These are phyloP conservation scores for Albophoma yamanashiensis DNA, from an alignment of 2,329 filamentous ascomycete genomes.

Conservation along the genomic window DNA sequence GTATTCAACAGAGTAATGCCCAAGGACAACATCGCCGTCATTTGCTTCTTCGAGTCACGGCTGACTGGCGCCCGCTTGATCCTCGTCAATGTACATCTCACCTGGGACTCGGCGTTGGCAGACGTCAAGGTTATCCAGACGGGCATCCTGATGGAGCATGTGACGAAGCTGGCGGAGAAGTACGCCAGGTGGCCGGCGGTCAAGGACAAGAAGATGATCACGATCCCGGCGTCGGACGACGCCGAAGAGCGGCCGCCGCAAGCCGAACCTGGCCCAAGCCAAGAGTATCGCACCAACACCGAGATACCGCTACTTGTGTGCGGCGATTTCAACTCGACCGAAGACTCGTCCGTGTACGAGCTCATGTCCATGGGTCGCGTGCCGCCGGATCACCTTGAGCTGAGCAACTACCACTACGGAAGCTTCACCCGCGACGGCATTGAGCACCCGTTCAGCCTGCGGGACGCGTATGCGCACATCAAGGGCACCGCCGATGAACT, in stretches of 20 bases:
- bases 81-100: slow-evolving; percentile 86
- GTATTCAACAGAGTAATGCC: slow-evolving; percentile 99
- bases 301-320: slow-evolving; percentile 88
- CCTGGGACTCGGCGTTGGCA: slow-evolving; percentile 82
- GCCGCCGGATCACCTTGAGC: slow-evolving; percentile 66
- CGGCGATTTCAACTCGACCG: slow-evolving; percentile 90
- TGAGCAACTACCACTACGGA: slow-evolving; percentile 76
- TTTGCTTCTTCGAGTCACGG: slow-evolving; percentile 87
- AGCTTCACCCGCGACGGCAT: slow-evolving; percentile 90
- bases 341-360: slow-evolving; percentile 83
- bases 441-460: slow-evolving; percentile 85
- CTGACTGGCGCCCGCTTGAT: slow-evolving; percentile 84
- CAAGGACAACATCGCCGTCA: slow-evolving; percentile 89
- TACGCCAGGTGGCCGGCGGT: slow-evolving; percentile 72
- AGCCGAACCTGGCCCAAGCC: slow-evolving; percentile 64
- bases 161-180: slow-evolving; percentile 75
- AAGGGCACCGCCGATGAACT: slow-evolving; percentile 76
- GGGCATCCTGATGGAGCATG: slow-evolving; percentile 86
- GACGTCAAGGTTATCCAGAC: slow-evolving; percentile 97
- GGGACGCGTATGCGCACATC: slow-evolving; percentile 78
- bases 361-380: slow-evolving; percentile 74
- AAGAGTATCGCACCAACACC: slow-evolving; percentile 75
- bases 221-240: slow-evolving; percentile 29
- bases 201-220: slow-evolving; percentile 64
- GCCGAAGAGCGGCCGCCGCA: slow-evolving; percentile 39